Percentiles rank a stretch among this genome's conserved stretches.
Evolutionary conservation across 2,329 filamentous ascomycete species (phyloP).

Genomic region (Colletotrichum orchidophilum): DNA sequence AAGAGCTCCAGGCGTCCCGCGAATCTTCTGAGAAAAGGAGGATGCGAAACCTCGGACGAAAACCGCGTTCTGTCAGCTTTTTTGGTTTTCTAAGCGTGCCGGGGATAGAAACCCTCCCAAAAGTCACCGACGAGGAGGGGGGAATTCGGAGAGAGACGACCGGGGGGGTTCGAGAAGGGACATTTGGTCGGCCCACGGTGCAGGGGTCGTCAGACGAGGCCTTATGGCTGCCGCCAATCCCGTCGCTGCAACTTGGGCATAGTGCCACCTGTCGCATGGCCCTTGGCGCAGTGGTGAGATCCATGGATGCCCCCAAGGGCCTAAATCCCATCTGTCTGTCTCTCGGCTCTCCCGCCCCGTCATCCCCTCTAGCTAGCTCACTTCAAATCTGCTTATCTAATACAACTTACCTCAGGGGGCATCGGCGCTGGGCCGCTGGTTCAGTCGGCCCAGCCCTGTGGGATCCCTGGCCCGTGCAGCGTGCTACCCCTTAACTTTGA

Average conservation of each 20-base stretch:
- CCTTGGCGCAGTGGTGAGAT: background rate
- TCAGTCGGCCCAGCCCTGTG: conserved; percentile 18
- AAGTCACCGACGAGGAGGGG: background rate
- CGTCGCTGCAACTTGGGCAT: background rate
- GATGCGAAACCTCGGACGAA: conserved; percentile 5
- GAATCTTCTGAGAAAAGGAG: conserved; percentile 2
- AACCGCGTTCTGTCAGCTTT: background rate
- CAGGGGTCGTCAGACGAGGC: conserved; percentile 26
- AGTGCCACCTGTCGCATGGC: conserved; percentile 18
- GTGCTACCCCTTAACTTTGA: conserved; percentile 29
- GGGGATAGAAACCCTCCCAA: background rate
- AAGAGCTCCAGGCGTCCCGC: background rate
- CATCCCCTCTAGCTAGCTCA: background rate
- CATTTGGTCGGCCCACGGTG: conserved; percentile 26
- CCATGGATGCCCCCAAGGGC: background rate
- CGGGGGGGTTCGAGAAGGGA: background rate
- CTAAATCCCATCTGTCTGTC: background rate
- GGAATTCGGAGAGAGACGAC: background rate
- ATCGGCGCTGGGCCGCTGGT: background rate
- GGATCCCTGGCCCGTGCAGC: conserved; percentile 22
- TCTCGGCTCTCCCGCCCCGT: background rate
- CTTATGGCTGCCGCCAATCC: conserved; percentile 22
- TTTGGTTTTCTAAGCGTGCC: background rate
- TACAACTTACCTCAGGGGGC: background rate
- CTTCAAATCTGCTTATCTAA: background rate